Percentiles rank a stretch among this genome's conserved stretches.
These are phyloP conservation scores for Teratosphaeria destructans DNA, from an alignment of 2,329 filamentous ascomycete species.

Conservation along the genomic window DNA sequence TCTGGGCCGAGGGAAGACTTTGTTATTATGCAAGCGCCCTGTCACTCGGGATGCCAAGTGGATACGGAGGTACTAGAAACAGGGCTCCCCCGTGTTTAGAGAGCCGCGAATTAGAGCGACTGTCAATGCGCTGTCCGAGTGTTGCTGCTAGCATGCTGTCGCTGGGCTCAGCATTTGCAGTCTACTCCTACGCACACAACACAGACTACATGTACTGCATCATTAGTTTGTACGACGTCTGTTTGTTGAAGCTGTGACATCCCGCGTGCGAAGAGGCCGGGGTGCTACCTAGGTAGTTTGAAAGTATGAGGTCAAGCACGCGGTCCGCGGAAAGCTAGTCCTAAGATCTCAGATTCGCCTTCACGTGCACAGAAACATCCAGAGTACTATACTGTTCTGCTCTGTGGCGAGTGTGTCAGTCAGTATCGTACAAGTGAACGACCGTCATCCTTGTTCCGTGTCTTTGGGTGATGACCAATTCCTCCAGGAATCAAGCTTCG, in stretches of 20 bases:
- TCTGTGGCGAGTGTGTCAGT: background rate
- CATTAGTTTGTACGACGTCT: too few relatives aligned
- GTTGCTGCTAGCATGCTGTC: too few relatives aligned
- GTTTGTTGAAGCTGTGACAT: too few relatives aligned
- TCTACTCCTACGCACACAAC: too few relatives aligned
- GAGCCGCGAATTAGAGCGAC: too few relatives aligned
- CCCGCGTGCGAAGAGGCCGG: too few relatives aligned
- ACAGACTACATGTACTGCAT: too few relatives aligned
- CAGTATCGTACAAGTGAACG: background rate
- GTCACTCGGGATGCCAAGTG: background rate
- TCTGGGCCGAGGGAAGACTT: background rate
- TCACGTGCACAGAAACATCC: background rate
- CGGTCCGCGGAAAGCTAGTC: background rate
- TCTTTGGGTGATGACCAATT: background rate
- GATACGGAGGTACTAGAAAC: background rate
- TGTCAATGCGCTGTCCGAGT: too few relatives aligned
- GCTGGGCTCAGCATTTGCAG: too few relatives aligned
- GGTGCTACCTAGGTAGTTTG: background rate
- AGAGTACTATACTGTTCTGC: background rate
- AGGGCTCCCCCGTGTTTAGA: too few relatives aligned
- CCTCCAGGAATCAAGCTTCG: too few relatives aligned
- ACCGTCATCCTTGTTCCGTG: background rate
- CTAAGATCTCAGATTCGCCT: background rate
- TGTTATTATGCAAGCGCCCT: background rate
- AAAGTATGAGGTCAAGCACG: background rate